Conservation (phyloP, 1,284 basidiomycete genomes). For the Sporisorium iseilematis-ciliati region DNA sequence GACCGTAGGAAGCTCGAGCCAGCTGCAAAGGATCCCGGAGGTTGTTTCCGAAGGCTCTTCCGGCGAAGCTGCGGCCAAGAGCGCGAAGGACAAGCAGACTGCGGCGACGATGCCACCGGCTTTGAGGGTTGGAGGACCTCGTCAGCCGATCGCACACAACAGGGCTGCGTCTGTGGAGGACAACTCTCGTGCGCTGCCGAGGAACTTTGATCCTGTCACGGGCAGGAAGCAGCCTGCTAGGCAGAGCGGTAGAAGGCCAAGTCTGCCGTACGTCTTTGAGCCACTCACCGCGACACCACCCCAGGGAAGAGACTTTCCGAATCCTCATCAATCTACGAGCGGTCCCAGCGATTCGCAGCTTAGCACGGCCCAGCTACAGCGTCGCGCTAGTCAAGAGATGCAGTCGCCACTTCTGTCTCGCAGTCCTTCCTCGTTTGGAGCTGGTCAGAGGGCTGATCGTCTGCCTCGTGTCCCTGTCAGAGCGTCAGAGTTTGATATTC, state of each 20-base stretch:
- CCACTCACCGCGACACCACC: constrained; percentile 2
- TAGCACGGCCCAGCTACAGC: constrained; percentile 38
- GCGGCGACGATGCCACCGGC: constrained; percentile 10
- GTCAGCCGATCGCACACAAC: constrained; percentile 1
- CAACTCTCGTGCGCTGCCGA: constrained; percentile 30
- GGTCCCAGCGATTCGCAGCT: constrained; percentile 31
- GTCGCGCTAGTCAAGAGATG: constrained; percentile 29
- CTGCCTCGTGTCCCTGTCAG: neutral
- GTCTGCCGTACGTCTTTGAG: constrained; percentile 37
- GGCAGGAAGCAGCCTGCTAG: constrained; percentile 18
- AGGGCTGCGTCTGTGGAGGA: constrained; percentile 22
- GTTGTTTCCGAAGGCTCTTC: constrained; percentile 24
- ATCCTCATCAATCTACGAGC: constrained; percentile 13
- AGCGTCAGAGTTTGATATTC: constrained; percentile 19
- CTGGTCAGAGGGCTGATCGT: constrained; percentile 7
- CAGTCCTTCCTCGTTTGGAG: constrained; percentile 5
- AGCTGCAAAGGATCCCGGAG: constrained; percentile 34
- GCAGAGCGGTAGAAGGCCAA: constrained; percentile 22
- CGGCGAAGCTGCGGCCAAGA: constrained; percentile 11
- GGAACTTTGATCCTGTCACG: constrained; percentile 47
- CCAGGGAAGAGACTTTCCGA: constrained; percentile 27
- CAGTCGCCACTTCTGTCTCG: constrained; percentile 22
- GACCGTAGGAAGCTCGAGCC: constrained; percentile 10
- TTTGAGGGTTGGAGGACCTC: constrained; percentile 11
- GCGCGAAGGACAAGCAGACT: neutral